Percentiles rank a stretch among this genome's conserved stretches.
These are phyloP conservation scores for Desmodesmus armatus DNA, from an alignment of 139 green algal genomes.

Conservation along the genomic window DNA sequence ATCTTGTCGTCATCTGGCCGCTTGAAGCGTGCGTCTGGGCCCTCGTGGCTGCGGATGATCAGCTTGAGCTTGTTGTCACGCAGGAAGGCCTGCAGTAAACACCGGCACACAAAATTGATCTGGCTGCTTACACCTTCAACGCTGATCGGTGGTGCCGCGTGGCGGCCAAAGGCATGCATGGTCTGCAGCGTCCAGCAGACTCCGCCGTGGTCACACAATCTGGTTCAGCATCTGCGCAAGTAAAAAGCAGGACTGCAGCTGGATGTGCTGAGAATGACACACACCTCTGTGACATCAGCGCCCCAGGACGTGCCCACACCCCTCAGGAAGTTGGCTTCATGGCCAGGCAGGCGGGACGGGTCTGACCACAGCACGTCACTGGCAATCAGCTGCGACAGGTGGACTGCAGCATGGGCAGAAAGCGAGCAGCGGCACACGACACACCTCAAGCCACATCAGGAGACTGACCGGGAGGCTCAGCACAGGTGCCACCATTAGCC, in stretches of 20 bases:
- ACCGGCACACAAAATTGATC: too few species aligned
- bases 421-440: neutral
- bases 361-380: slow-evolving; percentile 97
- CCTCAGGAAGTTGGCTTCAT: slow-evolving; percentile 81
- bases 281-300: slow-evolving; percentile 86
- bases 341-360: slow-evolving; percentile 70
- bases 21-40: slow-evolving; percentile 87
- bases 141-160: too few species aligned
- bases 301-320: slow-evolving; percentile 94
- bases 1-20: slow-evolving; percentile 10
- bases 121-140: too few species aligned
- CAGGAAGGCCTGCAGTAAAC: slow-evolving; percentile 89
- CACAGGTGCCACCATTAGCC: too few species aligned
- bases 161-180: too few species aligned
- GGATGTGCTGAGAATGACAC: too few species aligned
- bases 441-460: neutral
- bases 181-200: too few species aligned
- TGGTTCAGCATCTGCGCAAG: too few species aligned
- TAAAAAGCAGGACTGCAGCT: too few species aligned
- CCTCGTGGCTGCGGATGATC: slow-evolving; percentile 96
- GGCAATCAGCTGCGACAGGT: slow-evolving; percentile 60
- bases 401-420: neutral
- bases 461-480: too few species aligned
- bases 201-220: too few species aligned
- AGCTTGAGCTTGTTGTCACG: slow-evolving; percentile 89